These are phyloP conservation scores for Penstemon barbatus DNA, from an alignment of 257 asterid species.

Conservation along the genomic window DNA sequence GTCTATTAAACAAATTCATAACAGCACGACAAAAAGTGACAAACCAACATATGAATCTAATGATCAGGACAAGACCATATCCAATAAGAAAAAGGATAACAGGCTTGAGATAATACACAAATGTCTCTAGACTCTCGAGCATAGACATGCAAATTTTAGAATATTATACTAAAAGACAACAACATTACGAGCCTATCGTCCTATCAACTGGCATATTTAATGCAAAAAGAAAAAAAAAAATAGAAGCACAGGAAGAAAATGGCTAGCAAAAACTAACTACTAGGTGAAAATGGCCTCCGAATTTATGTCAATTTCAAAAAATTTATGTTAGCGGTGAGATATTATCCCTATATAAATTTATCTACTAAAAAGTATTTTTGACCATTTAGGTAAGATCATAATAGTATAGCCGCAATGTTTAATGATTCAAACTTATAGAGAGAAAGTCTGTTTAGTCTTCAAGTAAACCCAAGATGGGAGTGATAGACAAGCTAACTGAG, in stretches of 20 bases:
- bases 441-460: neutral
- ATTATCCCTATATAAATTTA: neutral
- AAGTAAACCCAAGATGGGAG: neutral
- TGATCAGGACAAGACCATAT: conserved; percentile 12
- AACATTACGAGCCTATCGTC: neutral
- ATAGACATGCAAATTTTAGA: neutral
- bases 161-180: conserved; percentile 9
- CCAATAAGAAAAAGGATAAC: neutral
- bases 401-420: neutral
- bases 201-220: neutral
- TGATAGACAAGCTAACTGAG: neutral
- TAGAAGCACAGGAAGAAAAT: neutral
- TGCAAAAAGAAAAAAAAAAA: neutral
- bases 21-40: neutral
- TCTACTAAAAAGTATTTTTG: neutral
- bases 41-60: neutral
- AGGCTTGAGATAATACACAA: no score
- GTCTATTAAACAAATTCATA: conserved; percentile 10
- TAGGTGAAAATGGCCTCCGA: neutral
- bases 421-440: neutral
- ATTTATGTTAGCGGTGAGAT: neutral
- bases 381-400: neutral
- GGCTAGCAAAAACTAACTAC: neutral
- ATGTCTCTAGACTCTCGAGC: conserved; percentile 5
- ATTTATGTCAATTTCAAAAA: neutral